A percentile compares a stretch with the other conserved stretches of the same genome.
These are phyloP conservation scores for Aureobasidium sp. DNA, from an alignment of 2,329 filamentous ascomycete genomes.

Conservation along the genomic window DNA sequence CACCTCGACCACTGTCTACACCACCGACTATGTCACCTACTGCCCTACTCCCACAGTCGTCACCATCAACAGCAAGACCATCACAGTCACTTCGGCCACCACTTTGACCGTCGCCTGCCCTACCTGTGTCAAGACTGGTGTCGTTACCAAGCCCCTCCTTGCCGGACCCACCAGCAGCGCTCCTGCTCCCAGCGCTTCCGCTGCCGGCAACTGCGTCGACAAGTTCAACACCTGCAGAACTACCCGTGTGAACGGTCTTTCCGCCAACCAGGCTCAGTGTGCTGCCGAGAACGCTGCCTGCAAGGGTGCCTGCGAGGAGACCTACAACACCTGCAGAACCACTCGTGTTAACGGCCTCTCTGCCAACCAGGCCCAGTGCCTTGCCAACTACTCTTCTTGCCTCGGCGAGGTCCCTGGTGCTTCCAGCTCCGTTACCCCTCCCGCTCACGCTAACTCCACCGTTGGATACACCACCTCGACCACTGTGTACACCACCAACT, in stretches of 20 bases:
- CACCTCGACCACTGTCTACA: background rate
- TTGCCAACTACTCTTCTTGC: background rate
- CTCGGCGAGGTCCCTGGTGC: constrained; percentile 10
- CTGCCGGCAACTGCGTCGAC: background rate
- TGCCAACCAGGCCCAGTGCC: constrained; percentile 4
- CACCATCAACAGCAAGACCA: constrained; percentile 5
- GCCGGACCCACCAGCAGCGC: background rate
- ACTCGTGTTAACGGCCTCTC: background rate
- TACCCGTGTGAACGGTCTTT: background rate
- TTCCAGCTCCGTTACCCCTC: background rate
- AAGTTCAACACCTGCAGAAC: background rate
- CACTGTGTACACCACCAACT: constrained; percentile 2
- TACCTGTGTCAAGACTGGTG: background rate
- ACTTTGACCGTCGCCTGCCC: constrained; percentile 12
- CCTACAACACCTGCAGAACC: constrained; percentile 4
- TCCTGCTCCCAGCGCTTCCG: background rate
- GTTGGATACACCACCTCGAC: background rate
- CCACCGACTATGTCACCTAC: constrained; percentile 18
- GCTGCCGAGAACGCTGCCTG: constrained; percentile 3
- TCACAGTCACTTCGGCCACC: constrained; percentile 12
- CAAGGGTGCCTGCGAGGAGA: constrained; percentile 14
- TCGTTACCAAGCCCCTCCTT: background rate
- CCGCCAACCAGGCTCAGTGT: background rate
- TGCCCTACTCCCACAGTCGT: constrained; percentile 16
- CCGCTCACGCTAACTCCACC: background rate